These are phyloP conservation scores for Byssoonygena ceratinophila DNA, from an alignment of 2,329 filamentous ascomycete genomes.

Conservation along the genomic window DNA sequence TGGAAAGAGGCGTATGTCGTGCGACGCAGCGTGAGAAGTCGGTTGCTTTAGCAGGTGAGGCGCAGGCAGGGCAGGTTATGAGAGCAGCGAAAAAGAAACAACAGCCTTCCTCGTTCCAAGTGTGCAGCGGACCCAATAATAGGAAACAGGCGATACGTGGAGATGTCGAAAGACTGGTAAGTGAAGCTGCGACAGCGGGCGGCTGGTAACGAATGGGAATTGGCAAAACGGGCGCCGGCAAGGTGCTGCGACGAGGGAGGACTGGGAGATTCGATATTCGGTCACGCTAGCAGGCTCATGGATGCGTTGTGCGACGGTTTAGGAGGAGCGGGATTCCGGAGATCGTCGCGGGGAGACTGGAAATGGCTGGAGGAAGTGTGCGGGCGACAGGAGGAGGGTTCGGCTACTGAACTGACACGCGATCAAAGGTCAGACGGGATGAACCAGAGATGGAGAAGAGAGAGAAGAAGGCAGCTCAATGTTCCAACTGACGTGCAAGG, in stretches of 20 bases:
- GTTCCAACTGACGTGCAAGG: not conserved
- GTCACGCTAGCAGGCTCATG: constrained; percentile 2
- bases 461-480: not conserved
- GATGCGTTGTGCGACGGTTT: constrained; percentile 5
- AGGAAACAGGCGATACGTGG: not conserved
- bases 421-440: not conserved
- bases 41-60: constrained; percentile 1
- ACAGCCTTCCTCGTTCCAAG: not conserved
- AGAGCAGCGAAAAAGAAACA: not conserved
- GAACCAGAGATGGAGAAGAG: not conserved
- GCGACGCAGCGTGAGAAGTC: constrained; percentile 9
- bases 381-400: not conserved
- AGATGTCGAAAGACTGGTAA: not conserved
- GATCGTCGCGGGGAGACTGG: constrained; percentile 1
- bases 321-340: constrained; percentile 4
- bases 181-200: constrained; percentile 6
- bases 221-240: not conserved
- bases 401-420: not conserved
- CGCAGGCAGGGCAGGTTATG: not conserved
- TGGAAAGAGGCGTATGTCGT: constrained; percentile 12
- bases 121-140: not conserved
- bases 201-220: constrained; percentile 7
- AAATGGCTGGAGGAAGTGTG: not conserved
- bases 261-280: not conserved
- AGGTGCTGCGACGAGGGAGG: not conserved